Evolutionary conservation across 805 yeast species (phyloP).

Genomic region (Candida ficus): DNA sequence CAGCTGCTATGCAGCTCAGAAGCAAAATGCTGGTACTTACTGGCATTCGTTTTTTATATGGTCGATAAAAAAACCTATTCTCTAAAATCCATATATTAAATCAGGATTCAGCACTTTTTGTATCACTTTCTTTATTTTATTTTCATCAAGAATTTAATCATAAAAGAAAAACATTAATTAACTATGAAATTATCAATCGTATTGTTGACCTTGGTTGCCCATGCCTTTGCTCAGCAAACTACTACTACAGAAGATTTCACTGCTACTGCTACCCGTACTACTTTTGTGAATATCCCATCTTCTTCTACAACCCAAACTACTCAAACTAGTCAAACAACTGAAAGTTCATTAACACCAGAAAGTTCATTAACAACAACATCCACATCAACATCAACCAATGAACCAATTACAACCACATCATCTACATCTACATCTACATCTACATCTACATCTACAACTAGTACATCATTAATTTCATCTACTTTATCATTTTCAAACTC

Average conservation of each 20-base stretch:
- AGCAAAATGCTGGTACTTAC: conserved; percentile 1
- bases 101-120: conserved; percentile 5
- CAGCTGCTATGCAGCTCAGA: neutral
- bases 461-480: neutral
- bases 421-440: neutral
- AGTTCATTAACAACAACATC: neutral
- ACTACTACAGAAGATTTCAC: conserved; percentile 19
- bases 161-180: neutral
- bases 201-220: conserved; percentile 11
- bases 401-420: neutral
- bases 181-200: conserved; percentile 9
- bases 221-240: conserved; percentile 17
- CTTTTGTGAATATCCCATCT: conserved; percentile 12
- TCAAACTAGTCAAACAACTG: neutral
- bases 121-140: neutral
- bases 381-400: neutral
- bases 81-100: conserved; percentile 4
- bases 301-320: no score
- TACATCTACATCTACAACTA: neutral
- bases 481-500: conserved; percentile 5
- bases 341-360: neutral
- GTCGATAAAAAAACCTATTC: neutral
- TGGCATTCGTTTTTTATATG: neutral
- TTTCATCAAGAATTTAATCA: neutral
- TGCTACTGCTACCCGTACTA: conserved; percentile 14